Percentiles rank a stretch among this genome's conserved stretches.
phyloP scores from a whole-genome alignment of 176 grass and related monocot genomes.

The Ensete glaucum region DNA sequence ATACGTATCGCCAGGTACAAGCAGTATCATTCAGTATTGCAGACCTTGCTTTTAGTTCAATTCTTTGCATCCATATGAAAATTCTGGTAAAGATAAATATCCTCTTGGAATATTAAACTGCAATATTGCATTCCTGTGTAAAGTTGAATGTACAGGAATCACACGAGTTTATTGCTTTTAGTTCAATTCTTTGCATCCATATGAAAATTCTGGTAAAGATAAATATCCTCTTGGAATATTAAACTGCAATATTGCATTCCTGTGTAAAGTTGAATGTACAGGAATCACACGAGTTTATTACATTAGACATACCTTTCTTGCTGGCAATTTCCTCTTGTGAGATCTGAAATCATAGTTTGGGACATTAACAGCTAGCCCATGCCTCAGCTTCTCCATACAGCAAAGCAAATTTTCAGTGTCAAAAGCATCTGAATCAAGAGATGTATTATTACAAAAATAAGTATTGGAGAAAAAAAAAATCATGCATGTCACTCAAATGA shows the following conservation, averaged over 20 bases:
- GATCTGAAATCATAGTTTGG: slow-evolving; percentile 97
- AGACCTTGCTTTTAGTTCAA: background rate
- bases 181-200: background rate
- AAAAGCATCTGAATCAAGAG: slow-evolving; percentile 64
- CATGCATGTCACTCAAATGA: background rate
- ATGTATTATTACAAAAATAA: slow-evolving; percentile 6
- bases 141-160: background rate
- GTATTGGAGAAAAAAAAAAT: background rate
- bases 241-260: background rate
- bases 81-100: background rate
- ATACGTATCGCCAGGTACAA: too few species aligned
- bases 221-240: background rate
- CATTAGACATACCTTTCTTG: slow-evolving; percentile 31
- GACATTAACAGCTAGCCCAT: slow-evolving; percentile 54
- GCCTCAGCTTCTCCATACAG: slow-evolving; percentile 74
- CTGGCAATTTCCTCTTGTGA: slow-evolving; percentile 30
- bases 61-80: background rate
- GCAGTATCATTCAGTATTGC: too few species aligned
- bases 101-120: background rate
- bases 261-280: background rate
- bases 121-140: background rate
- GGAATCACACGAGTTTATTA: background rate
- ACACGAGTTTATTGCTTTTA: background rate
- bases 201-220: background rate
- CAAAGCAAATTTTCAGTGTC: slow-evolving; percentile 63